Base-by-base conservation (phyloP, 352 stramenopile species). In the Globisporangium middletonii region DNA sequence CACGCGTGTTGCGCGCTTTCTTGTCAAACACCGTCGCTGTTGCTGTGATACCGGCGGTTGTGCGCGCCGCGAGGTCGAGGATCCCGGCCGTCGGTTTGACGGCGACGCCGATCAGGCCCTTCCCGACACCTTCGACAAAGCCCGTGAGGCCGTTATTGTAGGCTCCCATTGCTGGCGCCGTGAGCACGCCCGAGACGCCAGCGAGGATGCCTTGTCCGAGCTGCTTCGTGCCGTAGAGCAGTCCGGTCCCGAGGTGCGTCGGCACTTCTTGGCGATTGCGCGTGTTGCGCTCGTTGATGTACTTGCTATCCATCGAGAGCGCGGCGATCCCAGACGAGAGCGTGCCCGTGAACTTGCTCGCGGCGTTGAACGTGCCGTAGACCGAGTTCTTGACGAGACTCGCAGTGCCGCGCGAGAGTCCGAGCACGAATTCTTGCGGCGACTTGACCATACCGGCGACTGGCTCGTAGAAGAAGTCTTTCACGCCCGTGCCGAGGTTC, bases 401-500 rank as follows among this genome's bases (percentile, higher is more conserved):
- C 0, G 88, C 86, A 2, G 88, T 97, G 57, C 93, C 93, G 38
- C 89, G 78, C 13, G 83, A 94, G 1, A 98, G 72, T 0, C 92
- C 89, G 9, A 92, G 58, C 8, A 96, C 71, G 62, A 97, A 97
- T 47, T 94, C 86, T 41, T 92, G 82, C 13, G 86, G 85, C 1
- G 83, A 92, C 27, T 87, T 86, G 23, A 95, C 86, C 55, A 96
- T 79, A 0, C 88, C 92, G 5, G 94, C 86, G 30, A 83, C 72
- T 0, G 89, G 88, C 52, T 97, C 86, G 57, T 96, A 97, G 64
- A 97, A 97, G 41, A 97, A 94, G 30, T 96, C 89, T 30, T 92
- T 94, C 0, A 97, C 80, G 0, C 89, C 89, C 0, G 79, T 83
- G 15, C 88, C 89, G 3, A 97, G 62, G 52, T 96, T 96, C 15